Conservation (phyloP, 2,329 filamentous ascomycete genomes). For the Penicillium sp. region DNA sequence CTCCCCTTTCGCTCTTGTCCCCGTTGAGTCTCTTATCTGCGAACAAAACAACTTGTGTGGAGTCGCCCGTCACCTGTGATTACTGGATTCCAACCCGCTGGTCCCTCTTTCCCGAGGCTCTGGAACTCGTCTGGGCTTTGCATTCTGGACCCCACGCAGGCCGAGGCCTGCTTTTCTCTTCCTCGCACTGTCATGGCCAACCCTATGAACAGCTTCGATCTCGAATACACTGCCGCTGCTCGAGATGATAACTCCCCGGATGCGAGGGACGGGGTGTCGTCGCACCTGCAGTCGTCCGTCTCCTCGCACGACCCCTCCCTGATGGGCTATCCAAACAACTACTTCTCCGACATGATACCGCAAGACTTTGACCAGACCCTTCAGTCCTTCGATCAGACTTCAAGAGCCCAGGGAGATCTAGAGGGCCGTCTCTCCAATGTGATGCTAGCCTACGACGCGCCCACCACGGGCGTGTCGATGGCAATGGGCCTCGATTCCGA, state of each 20-base stretch:
- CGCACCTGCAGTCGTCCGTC: constrained; percentile 8
- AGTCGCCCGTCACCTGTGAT: background rate
- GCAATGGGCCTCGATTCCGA: constrained; percentile 25
- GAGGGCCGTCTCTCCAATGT: constrained; percentile 28
- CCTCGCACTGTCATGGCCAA: constrained; percentile 11
- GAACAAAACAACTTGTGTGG: background rate
- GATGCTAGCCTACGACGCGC: constrained; percentile 31
- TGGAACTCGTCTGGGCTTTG: constrained; percentile 26
- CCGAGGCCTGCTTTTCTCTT: constrained; percentile 13
- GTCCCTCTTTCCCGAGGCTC: constrained; percentile 24
- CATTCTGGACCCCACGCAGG: constrained; percentile 25
- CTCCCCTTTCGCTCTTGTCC: background rate
- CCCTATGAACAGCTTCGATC: constrained; percentile 17
- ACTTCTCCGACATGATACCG: constrained; percentile 22
- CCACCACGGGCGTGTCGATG: constrained; percentile 17
- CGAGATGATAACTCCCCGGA: constrained; percentile 21
- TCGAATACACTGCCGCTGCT: constrained; percentile 12
- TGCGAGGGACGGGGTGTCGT: constrained; percentile 4
- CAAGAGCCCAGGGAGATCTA: constrained; percentile 10
- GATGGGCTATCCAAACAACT: constrained; percentile 19
- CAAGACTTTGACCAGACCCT: constrained; percentile 20
- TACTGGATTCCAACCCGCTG: constrained; percentile 17
- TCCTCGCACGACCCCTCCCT: constrained; percentile 17
- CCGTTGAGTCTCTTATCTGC: background rate
- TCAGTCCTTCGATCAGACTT: constrained; percentile 18